Percentiles rank a stretch among this genome's conserved stretches.
Conservation (phyloP, 2,329 filamentous ascomycete species). For the Neonectria ditissima region DNA sequence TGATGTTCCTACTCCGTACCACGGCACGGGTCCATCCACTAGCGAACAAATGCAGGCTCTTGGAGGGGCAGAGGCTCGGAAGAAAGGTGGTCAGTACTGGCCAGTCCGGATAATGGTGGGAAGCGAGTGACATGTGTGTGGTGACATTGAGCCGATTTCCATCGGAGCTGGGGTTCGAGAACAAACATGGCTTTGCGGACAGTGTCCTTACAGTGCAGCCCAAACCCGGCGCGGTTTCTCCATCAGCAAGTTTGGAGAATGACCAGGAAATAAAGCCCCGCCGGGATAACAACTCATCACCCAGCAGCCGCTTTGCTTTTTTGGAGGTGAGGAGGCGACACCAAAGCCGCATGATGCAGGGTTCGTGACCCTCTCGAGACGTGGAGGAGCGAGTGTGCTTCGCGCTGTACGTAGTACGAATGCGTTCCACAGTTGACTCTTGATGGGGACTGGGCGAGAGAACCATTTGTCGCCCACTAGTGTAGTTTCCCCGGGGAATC, state of each 20-base stretch:
- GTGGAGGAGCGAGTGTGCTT: conserved; percentile 16
- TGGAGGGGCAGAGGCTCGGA: not conserved
- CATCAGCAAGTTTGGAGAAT: not conserved
- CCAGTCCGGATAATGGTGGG: conserved; percentile 1
- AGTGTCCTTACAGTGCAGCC: conserved; percentile 8
- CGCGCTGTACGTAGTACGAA: not conserved
- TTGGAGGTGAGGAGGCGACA: conserved; percentile 24
- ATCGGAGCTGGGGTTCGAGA: conserved; percentile 11
- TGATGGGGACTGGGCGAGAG: conserved; percentile 26
- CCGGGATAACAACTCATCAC: conserved; percentile 16
- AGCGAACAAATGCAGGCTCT: not conserved
- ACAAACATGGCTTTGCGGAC: not conserved
- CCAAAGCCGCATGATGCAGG: conserved; percentile 35
- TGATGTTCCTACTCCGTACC: not conserved
- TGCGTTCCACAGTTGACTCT: conserved; percentile 8
- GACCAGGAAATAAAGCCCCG: not conserved
- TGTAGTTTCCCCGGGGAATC: conserved; percentile 47
- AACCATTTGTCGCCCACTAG: conserved; percentile 37
- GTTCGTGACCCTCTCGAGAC: conserved; percentile 21
- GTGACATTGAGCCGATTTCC: conserved; percentile 5
- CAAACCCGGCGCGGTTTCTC: not conserved
- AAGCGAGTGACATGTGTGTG: conserved; percentile 6
- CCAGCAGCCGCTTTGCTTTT: conserved; percentile 20
- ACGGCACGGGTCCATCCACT: not conserved
- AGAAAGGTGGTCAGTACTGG: conserved; percentile 9